phyloP scores from a whole-genome alignment of 129 eudicot genomes.

The Pulicaria dysenterica region DNA sequence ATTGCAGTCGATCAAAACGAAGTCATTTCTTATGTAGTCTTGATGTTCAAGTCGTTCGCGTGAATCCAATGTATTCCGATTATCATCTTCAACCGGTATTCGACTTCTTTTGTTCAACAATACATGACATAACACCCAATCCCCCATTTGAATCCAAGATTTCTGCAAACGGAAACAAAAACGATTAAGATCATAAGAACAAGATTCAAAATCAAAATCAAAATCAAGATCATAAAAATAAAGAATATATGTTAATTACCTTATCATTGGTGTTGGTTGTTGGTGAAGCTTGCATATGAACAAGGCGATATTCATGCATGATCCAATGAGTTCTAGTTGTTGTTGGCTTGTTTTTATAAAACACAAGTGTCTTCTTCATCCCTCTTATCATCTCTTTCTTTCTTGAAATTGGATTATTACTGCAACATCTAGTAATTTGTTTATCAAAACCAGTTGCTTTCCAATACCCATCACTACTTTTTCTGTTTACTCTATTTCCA shows the following conservation, averaged over 20 bases:
- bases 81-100: constrained; percentile 19
- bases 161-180: constrained; percentile 39
- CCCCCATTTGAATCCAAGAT: constrained; percentile 50
- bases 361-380: constrained; percentile 66
- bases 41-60: neutral
- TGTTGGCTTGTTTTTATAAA: constrained; percentile 39
- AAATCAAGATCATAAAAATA: neutral
- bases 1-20: constrained; percentile 1
- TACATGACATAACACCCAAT: constrained; percentile 80
- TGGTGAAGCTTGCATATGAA: constrained; percentile 35
- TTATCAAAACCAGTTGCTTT: constrained; percentile 61
- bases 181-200: neutral
- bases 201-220: neutral
- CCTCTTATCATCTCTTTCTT: constrained; percentile 46
- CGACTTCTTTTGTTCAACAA: constrained; percentile 50
- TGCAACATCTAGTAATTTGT: constrained; percentile 45
- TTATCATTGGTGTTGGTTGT: constrained; percentile 28
- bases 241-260: constrained; percentile 22
- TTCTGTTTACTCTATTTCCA: constrained; percentile 44
- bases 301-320: constrained; percentile 73
- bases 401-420: constrained; percentile 24
- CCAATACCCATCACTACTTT: constrained; percentile 62
- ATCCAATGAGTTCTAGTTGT: constrained; percentile 65
- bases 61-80: constrained; percentile 1
- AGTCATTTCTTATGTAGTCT: neutral